phyloP scores from a whole-genome alignment of 2,329 filamentous ascomycete genomes.

The Myriosclerotinia scirpicola region DNA sequence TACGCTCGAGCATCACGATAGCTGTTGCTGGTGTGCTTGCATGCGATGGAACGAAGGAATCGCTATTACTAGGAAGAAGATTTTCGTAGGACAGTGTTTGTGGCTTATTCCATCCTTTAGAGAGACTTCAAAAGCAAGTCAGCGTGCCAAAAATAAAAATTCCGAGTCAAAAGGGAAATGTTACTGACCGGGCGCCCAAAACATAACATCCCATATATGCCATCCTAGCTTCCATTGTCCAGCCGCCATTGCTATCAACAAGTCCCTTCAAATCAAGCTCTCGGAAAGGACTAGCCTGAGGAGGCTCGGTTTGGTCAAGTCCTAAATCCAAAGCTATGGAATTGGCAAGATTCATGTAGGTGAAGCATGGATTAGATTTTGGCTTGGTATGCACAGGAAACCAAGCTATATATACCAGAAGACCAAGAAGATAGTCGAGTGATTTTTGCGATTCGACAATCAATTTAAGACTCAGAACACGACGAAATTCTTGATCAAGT shows the following conservation, averaged over 20 bases:
- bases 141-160: neutral
- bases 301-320: slow-evolving; percentile 34
- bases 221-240: slow-evolving; percentile 33
- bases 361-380: slow-evolving; percentile 37
- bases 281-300: slow-evolving; percentile 29
- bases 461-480: slow-evolving; percentile 36
- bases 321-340: slow-evolving; percentile 41
- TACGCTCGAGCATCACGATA: slow-evolving; percentile 31
- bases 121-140: slow-evolving; percentile 13
- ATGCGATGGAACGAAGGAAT: slow-evolving; percentile 24
- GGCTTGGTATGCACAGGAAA: slow-evolving; percentile 42
- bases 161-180: neutral
- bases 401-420: slow-evolving; percentile 62
- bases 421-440: slow-evolving; percentile 56
- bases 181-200: slow-evolving; percentile 34
- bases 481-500: slow-evolving; percentile 37
- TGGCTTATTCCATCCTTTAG: slow-evolving; percentile 35
- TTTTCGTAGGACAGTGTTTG: slow-evolving; percentile 33
- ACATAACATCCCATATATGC: slow-evolving; percentile 41
- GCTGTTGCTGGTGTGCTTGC: slow-evolving; percentile 5
- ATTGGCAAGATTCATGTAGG: slow-evolving; percentile 40
- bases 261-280: slow-evolving; percentile 31
- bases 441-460: slow-evolving; percentile 58
- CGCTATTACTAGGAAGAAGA: slow-evolving; percentile 26
- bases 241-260: slow-evolving; percentile 26